Percentiles rank a stretch among this genome's conserved stretches.
Evolutionary conservation across 2,329 filamentous ascomycete genomes (phyloP).

Genomic region (Colletotrichum sp.): DNA sequence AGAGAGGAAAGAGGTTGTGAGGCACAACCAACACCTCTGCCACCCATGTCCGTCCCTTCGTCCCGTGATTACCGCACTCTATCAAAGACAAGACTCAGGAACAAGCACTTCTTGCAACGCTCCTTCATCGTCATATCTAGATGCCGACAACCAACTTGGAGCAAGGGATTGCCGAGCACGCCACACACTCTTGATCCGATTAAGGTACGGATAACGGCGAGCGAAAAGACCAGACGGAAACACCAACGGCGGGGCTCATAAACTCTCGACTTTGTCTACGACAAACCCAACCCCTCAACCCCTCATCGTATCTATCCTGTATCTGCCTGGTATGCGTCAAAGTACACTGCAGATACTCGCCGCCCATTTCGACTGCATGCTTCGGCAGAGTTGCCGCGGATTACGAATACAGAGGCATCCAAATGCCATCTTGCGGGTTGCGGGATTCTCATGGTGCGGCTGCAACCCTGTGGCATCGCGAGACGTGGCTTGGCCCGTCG

Average conservation of each 20-base stretch:
- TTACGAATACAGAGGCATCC: not conserved
- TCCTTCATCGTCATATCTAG: not conserved
- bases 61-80: slow-evolving; percentile 7
- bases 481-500: not conserved
- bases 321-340: not conserved
- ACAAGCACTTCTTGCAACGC: not conserved
- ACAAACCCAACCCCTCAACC: not conserved
- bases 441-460: not conserved
- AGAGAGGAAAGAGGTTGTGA: not conserved
- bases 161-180: not conserved
- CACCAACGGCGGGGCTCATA: not conserved
- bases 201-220: slow-evolving; percentile 1
- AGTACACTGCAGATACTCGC: not conserved
- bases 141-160: not conserved
- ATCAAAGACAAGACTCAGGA: slow-evolving; percentile 6
- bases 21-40: not conserved
- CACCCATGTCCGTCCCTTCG: not conserved
- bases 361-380: not conserved
- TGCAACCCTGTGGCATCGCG: not conserved
- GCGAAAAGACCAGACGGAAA: slow-evolving; percentile 19
- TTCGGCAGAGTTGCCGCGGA: slow-evolving; percentile 1
- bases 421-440: not conserved
- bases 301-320: not conserved
- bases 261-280: not conserved
- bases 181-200: not conserved